phyloP scores from a whole-genome alignment of 495 filamentous ascomycete genomes.

The Penicillium dipodomyicola region DNA sequence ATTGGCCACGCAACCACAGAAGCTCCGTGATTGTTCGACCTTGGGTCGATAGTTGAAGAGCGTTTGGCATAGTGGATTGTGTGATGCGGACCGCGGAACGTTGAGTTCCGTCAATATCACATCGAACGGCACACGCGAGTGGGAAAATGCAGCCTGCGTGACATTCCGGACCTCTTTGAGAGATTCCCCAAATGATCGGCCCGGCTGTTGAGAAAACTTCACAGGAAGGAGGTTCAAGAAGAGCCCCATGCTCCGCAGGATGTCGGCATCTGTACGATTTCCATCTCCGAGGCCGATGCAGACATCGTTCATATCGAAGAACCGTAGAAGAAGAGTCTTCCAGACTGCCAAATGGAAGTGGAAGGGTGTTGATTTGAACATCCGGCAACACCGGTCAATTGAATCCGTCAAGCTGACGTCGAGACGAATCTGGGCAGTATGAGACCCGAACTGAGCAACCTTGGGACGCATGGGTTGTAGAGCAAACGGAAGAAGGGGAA shows the following conservation, averaged over 20 bases:
- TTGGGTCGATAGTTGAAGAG: slow-evolving; percentile 42
- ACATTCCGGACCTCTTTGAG: slow-evolving; percentile 19
- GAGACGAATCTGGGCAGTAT: slow-evolving; percentile 15
- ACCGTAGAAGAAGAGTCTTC: slow-evolving; percentile 29
- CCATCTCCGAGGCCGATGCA: slow-evolving; percentile 47
- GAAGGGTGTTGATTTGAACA: slow-evolving; percentile 35
- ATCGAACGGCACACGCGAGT: slow-evolving; percentile 47
- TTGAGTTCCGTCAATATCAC: slow-evolving; percentile 39
- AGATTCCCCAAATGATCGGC: slow-evolving; percentile 17
- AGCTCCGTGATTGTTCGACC: slow-evolving; percentile 14
- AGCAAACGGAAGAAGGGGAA: slow-evolving; percentile 41
- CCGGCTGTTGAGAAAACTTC: slow-evolving; percentile 22
- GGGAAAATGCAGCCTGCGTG: slow-evolving; percentile 24
- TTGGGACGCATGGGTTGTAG: slow-evolving; percentile 11
- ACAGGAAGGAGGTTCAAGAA: slow-evolving; percentile 51
- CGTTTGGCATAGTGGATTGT: slow-evolving; percentile 40
- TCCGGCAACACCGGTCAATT: slow-evolving; percentile 21
- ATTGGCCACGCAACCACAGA: slow-evolving; percentile 21
- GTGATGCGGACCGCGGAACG: slow-evolving; percentile 29
- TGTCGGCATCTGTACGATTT: slow-evolving; percentile 32
- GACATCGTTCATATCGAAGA: slow-evolving; percentile 30
- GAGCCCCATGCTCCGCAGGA: slow-evolving; percentile 39
- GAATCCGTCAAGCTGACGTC: slow-evolving; percentile 10
- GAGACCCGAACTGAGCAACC: slow-evolving; percentile 13
- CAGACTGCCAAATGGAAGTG: slow-evolving; percentile 45